phyloP scores from a whole-genome alignment of 2,329 filamentous ascomycete species.

The Periconia macrospinosa region DNA sequence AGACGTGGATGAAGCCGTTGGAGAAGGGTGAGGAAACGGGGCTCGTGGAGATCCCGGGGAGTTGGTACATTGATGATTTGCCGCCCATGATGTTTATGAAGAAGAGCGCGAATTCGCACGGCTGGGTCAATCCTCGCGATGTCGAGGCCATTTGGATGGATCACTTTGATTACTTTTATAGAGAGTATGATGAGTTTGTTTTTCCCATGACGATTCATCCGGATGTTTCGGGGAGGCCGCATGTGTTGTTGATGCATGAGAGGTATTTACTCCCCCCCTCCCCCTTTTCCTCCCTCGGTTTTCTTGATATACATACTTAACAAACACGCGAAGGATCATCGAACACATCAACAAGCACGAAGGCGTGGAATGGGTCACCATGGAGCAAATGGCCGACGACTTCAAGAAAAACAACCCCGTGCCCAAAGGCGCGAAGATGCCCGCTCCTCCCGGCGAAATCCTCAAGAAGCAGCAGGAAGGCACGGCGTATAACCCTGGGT shows the following conservation, averaged over 20 bases:
- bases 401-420: slow-evolving; percentile 68
- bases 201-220: slow-evolving; percentile 79
- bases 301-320: no score
- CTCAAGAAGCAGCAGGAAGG: slow-evolving; percentile 47
- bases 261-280: slow-evolving; percentile 46
- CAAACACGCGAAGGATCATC: slow-evolving; percentile 55
- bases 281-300: not conserved
- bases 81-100: slow-evolving; percentile 76
- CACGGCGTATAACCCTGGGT: slow-evolving; percentile 22
- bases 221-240: slow-evolving; percentile 65
- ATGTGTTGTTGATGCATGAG: slow-evolving; percentile 74
- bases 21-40: slow-evolving; percentile 62
- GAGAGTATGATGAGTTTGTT: slow-evolving; percentile 75
- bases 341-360: slow-evolving; percentile 68
- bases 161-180: slow-evolving; percentile 74
- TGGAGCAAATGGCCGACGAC: slow-evolving; percentile 72
- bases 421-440: slow-evolving; percentile 63
- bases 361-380: slow-evolving; percentile 68
- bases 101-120: slow-evolving; percentile 65
- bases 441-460: slow-evolving; percentile 58
- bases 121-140: slow-evolving; percentile 59
- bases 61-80: slow-evolving; percentile 62
- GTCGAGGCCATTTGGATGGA: slow-evolving; percentile 68
- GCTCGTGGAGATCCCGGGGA: slow-evolving; percentile 67
- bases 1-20: slow-evolving; percentile 69